These are phyloP conservation scores for Geotrichum bryndzae DNA, from an alignment of 1,139 yeast species.

Conservation along the genomic window DNA sequence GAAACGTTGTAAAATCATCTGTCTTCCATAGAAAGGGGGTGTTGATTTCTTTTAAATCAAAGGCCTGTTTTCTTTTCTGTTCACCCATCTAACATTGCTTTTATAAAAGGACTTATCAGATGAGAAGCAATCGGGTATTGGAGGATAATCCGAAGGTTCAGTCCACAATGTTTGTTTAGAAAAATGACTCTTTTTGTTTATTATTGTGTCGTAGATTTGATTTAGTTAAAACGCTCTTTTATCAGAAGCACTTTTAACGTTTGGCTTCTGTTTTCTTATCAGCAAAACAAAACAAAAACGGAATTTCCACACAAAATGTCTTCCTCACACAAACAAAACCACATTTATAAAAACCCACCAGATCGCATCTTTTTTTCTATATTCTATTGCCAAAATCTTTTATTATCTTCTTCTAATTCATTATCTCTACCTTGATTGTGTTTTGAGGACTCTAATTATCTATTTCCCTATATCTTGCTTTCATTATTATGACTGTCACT, in stretches of 20 bases:
- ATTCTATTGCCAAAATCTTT: background rate
- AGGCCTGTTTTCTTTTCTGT: no score
- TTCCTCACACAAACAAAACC: background rate
- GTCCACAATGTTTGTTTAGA: no score
- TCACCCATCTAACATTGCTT: no score
- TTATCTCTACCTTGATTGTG: background rate
- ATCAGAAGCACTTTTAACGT: background rate
- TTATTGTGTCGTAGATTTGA: background rate
- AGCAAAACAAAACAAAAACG: background rate
- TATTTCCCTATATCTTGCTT: background rate
- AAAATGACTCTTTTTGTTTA: background rate
- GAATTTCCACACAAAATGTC: background rate
- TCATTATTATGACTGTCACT: background rate
- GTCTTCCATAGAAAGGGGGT: no score
- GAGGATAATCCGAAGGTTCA: background rate
- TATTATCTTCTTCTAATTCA: background rate
- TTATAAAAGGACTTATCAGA: no score
- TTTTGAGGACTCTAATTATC: background rate
- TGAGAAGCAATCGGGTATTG: background rate
- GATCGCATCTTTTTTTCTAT: background rate
- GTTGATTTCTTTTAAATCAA: no score
- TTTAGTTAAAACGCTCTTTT: background rate
- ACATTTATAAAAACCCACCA: background rate
- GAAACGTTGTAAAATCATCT: no score
- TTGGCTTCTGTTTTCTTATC: background rate